Percentiles rank a stretch among this genome's conserved stretches.
Evolutionary conservation across 345 rosid genomes (phyloP).

Genomic region (Eucalyptus albens): DNA sequence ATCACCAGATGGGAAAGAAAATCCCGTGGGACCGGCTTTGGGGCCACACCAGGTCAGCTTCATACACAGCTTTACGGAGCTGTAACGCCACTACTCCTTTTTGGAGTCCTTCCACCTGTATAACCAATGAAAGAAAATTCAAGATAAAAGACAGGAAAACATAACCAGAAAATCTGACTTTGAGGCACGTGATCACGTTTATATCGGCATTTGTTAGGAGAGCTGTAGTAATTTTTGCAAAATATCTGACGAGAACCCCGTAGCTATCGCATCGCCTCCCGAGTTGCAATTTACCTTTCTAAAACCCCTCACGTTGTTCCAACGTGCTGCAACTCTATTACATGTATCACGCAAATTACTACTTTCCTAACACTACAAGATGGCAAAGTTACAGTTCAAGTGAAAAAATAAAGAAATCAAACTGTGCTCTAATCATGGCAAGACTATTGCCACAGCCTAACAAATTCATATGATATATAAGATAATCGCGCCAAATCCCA

Average conservation of each 20-base stretch:
- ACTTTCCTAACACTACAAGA: background rate
- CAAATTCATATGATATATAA: background rate
- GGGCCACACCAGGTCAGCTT: background rate
- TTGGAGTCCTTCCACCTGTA: background rate
- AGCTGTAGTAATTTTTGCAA: background rate
- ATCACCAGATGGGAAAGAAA: background rate
- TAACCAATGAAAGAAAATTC: background rate
- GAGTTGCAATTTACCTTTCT: background rate
- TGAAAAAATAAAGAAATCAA: background rate
- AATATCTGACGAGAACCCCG: background rate
- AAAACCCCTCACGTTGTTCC: background rate
- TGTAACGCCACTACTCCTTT: background rate
- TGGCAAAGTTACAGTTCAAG: background rate
- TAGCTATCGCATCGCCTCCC: background rate
- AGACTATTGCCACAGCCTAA: background rate
- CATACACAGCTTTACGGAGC: background rate
- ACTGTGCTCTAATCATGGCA: background rate
- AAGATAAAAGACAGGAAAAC: background rate
- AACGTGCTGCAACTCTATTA: background rate
- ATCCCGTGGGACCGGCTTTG: background rate
- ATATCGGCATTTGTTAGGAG: background rate
- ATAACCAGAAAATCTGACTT: background rate
- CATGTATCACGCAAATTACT: background rate
- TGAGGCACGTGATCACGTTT: too few species aligned
- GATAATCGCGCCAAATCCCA: background rate